Base-by-base conservation (phyloP, 768 basidiomycete species). In the Pisolithus sp. region DNA sequence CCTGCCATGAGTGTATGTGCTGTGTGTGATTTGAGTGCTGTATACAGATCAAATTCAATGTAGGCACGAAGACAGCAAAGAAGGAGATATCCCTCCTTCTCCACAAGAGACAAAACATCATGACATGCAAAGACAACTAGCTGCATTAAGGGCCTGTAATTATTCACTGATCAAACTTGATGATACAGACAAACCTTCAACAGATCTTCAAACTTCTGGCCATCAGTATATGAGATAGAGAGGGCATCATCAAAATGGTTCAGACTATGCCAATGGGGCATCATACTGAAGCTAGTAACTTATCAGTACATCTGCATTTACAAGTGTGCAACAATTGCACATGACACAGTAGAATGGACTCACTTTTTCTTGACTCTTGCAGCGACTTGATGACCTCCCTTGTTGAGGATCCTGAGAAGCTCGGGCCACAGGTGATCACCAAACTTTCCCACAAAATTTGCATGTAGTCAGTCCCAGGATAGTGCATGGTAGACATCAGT, bases 151-250 rank as follows among this genome's bases (percentile, higher is more conserved):
- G 6, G 12, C 5, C 4, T 23, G 7, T 7, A 8, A 42, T 20
- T 20, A 23, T 20, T 24, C 5, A 20, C 5, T 4, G 40, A 17
- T 21, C 9, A 41, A 41, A 21, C 4, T 5, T 9, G 2, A n/a
- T 4, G 20, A 7, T 41, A 5, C 5, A 21, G 3, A 21, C n/a
- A 18, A 9, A 9, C 40, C 40, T 41, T 41, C 40, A 15, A 15
- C 21, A 73, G 60, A 51, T 72, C 69, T 47, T 70, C 66, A 43
- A 60, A 64, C 51, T 74, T 73, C 15, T 54, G 50, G 2, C 63
- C 68, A 58, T 74, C 71, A 10, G 62, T 56, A 58, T 70, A 71
- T 21, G 63, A 45, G 2, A 65, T 55, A 4, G 57, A 53, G 41
- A 59, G 54, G 10, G 69, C 46, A 1, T 59, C 20, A 4, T 49